Evolutionary conservation across 352 stramenopile genomes (phyloP).

Genomic region (Peronospora destructor): DNA sequence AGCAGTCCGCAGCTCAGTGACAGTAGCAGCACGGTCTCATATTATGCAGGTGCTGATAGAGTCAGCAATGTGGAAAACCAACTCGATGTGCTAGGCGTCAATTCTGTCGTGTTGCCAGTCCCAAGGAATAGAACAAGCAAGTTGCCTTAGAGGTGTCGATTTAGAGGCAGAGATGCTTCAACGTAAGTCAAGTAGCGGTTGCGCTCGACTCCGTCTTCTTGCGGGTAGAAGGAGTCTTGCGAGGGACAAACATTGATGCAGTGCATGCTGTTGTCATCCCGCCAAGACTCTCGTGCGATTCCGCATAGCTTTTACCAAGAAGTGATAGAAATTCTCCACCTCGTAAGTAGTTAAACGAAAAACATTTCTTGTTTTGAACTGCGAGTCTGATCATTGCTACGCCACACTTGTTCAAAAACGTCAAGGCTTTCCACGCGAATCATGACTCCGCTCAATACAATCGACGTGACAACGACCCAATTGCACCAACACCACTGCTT

Average conservation of each 20-base stretch:
- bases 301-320: slow-evolving; percentile 5
- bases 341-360: background rate
- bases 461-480: too few species aligned
- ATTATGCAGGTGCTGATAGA: slow-evolving; percentile 14
- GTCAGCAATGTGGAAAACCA: slow-evolving; percentile 10
- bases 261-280: background rate
- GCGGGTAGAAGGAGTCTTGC: background rate
- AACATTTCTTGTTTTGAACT: background rate
- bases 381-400: background rate
- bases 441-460: too few species aligned
- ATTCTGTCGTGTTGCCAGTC: slow-evolving; percentile 8
- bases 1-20: slow-evolving; percentile 21
- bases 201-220: slow-evolving; percentile 1
- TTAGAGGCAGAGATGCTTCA: slow-evolving; percentile 4
- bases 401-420: background rate
- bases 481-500: too few species aligned
- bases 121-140: slow-evolving; percentile 5
- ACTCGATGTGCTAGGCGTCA: slow-evolving; percentile 8
- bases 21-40: slow-evolving; percentile 21
- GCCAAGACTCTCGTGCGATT: background rate
- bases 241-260: too few species aligned
- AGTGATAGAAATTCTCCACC: background rate
- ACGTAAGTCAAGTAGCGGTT: background rate
- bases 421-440: too few species aligned
- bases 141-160: slow-evolving; percentile 6